Base-by-base conservation (phyloP, 345 rosid species). In the Firmiana major region DNA sequence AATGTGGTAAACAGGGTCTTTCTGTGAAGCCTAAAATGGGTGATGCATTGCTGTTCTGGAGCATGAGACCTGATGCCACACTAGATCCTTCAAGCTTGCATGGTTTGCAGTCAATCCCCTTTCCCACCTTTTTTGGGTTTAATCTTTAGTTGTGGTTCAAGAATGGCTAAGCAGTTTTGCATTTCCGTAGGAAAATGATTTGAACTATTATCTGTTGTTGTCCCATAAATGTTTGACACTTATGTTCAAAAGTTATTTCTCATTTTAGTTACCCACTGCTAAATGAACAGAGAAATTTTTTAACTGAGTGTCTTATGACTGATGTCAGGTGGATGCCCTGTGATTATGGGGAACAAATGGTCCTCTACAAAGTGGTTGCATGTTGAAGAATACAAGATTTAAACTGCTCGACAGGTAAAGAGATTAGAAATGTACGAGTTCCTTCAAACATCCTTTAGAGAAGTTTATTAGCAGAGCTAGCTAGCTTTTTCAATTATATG, bases 331-430 rank as follows among this genome's bases (percentile, higher is more conserved):
- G 90, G 96, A 42, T 92, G 98, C 73, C 96, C 99, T 73, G 98
- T 93, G 84, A 92, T 93, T 79, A 88, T 54, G 75, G 99, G 98
- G 74, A 85, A 90, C 90, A 95, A 93, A 80, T 95, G 99, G 99
- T 92, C 99, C 68, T 88, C 92, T 59, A 92, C 98, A 22, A 95
- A 95, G 84, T 95, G 98, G 99, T 79, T 95, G 89, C 99, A 90
- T 84, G 88, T 90, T 5, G 72, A 82, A 26, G 96, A 93, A 82
- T 95, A 91, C 88, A 85, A 81, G 65, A 49, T 60, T 79, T 88
- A 82, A 75, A 73, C 64, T 38, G 77, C 78, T 63, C 1, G 17
- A 7, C 34, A 15, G 3, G 49, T 38, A 34, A 28, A 19, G 43
- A 17, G 16, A 49, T 26, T 70, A 49, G 59, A 70, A 28, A 69